Base-by-base conservation (phyloP, 805 yeast genomes). In the Blastobotrys americana region DNA sequence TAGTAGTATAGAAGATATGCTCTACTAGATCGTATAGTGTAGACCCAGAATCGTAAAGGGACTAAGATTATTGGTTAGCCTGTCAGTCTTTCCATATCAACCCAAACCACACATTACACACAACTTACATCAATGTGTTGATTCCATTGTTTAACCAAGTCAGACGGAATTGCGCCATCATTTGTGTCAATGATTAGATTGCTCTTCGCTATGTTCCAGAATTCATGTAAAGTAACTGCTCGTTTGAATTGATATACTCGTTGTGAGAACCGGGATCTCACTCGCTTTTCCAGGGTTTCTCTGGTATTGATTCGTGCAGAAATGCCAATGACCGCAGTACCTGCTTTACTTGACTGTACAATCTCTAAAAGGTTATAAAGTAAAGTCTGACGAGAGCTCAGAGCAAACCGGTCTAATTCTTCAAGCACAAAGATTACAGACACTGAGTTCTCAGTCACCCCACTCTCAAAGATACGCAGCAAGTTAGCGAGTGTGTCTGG, bases 251-350 rank as follows among this genome's bases (percentile, higher is more conserved):
- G 72, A 19, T 88, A 71, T 2, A 83, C 64, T 41, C 95, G 67
- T 58, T 90, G 96, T 15, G 93, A 80, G 60, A 89, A 93, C 51
- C 99, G 68, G 45, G 94, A 82, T 53, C 87, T 74, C 0, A 93
- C 97, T 55, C 99, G 73, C 58, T 90, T 93, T 58, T 93, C 99
- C 38, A 93, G 67, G 54, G 78, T 70, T 54, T 90, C 97, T 41
- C 89, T 70, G 0, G 87, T 73, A 4, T 84, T 85, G 40, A 86
- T 69, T 43, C 82, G 79, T 1, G 89, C 73, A 0, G 94, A 80
- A 9, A 82, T 64, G 1, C 97, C 97, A 39, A 93, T 62, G 4
- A 90, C 84, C 42, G 93, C 76, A 3, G 89, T 78, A 1, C 96
- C 95, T 1, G 76, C 71, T 2, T 76, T 70, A 16, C 78, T 72